Base-by-base conservation (phyloP, 768 basidiomycete species). In the Mycena leptocephala region DNA sequence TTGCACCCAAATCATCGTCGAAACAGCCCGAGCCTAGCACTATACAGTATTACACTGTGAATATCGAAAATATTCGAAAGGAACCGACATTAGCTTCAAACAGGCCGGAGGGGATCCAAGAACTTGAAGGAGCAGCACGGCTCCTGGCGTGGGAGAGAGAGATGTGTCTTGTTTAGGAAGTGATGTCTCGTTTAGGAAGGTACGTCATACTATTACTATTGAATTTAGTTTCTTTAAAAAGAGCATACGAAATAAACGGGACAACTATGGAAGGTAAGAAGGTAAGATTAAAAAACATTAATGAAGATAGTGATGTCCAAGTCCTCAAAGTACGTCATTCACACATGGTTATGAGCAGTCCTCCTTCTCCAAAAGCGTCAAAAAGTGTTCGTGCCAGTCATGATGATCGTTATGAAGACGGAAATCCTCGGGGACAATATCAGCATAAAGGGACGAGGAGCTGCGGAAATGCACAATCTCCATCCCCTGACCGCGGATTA, bases 401-500 rank as follows among this genome's bases (percentile, higher is more conserved):
- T 26, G 16, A 35, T 13, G 2, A 16, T 62, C 59, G 11, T 26
- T 3, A 39, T n/a, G 35, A 33, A 65, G 46, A 16, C 22, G 59
- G 28, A 70, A 51, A 16, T 35, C 58, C 3, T 8, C 32, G 6
- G 63, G 55, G 24, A 72, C 41, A 13, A 66, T 24, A 35, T 26
- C 14, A 8, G 9, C 1, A 46, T 41, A 58, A n/a, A 48, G 28
- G 1, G 10, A 1, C 1, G 20, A 9, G 7, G 53, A 28, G 22
- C 18, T 24, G 22, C 18, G 3, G 55, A 35, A 58, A 18, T 46
- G 7, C 13, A 24, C 16, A 20, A 72, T 43, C n/a, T 65, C 24
- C 71, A 72, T 65, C 3, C 71, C 71, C 51, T 72, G n/a, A 3
- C 24, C 28, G 20, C 71, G 63, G n/a, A 72, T 63, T 3, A 33